A percentile compares a stretch with the other conserved stretches of the same genome.
phyloP scores from a whole-genome alignment of 768 basidiomycete species.

The Crucibulum laeve region DNA sequence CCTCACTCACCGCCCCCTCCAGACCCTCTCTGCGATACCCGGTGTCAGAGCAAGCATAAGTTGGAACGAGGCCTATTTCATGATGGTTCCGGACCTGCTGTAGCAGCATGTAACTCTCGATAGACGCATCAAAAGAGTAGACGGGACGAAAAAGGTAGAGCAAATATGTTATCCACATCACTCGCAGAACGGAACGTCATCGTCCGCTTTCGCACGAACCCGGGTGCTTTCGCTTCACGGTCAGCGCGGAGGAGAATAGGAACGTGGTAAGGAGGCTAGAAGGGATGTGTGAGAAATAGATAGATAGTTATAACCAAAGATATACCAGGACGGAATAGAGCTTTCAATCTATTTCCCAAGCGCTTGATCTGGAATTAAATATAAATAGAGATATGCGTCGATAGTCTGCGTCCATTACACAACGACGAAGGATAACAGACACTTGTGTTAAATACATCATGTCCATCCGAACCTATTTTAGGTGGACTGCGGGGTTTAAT shows the following conservation, averaged over 20 bases:
- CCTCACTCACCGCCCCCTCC: constrained; percentile 47
- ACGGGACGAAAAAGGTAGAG: constrained; percentile 51
- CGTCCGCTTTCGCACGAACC: constrained; percentile 83
- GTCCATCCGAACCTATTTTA: too few relatives aligned
- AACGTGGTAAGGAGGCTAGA: constrained; percentile 50
- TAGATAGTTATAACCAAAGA: too few relatives aligned
- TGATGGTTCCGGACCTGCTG: constrained; percentile 73
- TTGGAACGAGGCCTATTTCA: constrained; percentile 85
- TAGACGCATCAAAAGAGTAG: too few relatives aligned
- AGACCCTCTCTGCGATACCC: constrained; percentile 38
- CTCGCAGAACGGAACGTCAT: constrained; percentile 84
- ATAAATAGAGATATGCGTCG: too few relatives aligned
- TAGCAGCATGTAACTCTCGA: constrained; percentile 23
- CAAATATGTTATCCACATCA: constrained; percentile 65
- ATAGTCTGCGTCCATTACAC: too few relatives aligned
- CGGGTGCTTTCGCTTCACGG: constrained; percentile 85
- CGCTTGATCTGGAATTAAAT: too few relatives aligned
- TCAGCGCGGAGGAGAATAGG: constrained; percentile 82
- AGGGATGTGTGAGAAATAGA: too few relatives aligned
- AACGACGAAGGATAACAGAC: too few relatives aligned
- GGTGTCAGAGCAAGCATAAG: constrained; percentile 73
- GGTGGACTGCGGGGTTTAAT: too few relatives aligned
- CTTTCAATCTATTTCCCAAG: too few relatives aligned
- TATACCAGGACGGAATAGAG: too few relatives aligned
- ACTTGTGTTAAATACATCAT: too few relatives aligned